Conservation (phyloP, 1,284 basidiomycete species). For the Leucocoprinus gongylophorus region DNA sequence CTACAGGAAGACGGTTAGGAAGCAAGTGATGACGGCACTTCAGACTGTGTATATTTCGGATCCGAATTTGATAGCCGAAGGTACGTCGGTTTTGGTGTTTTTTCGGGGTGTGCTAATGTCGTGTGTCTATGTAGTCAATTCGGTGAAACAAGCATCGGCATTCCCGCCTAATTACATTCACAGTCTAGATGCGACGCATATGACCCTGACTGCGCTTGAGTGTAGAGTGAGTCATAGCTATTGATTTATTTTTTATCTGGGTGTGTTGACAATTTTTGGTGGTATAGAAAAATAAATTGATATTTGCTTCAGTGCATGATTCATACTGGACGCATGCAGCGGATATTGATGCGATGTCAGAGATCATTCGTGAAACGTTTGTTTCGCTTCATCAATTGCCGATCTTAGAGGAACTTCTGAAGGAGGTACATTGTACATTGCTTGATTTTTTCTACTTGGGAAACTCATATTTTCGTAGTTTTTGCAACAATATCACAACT, state of each 20-base stretch:
- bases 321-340: constrained; percentile 98
- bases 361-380: constrained; percentile 88
- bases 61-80: constrained; percentile 70
- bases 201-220: constrained; percentile 96
- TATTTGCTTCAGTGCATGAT: constrained; percentile 96
- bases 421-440: constrained; percentile 41
- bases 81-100: constrained; percentile 27
- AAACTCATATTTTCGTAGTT: constrained; percentile 43
- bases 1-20: constrained; percentile 80
- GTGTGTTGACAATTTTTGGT: not conserved
- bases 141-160: constrained; percentile 86
- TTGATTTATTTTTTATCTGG: not conserved
- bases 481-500: constrained; percentile 68
- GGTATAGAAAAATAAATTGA: constrained; percentile 58
- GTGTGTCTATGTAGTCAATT: constrained; percentile 58
- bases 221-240: constrained; percentile 53
- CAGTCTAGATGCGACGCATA: constrained; percentile 96
- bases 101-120: not conserved
- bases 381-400: constrained; percentile 88
- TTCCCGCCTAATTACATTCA: constrained; percentile 99
- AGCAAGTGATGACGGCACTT: constrained; percentile 79
- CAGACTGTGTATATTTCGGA: constrained; percentile 95
- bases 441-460: not conserved
- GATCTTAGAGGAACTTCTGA: constrained; percentile 57
- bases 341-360: constrained; percentile 86